Conservation (phyloP, 2,329 filamentous ascomycete species). For the Sporothrix phasma region DNA sequence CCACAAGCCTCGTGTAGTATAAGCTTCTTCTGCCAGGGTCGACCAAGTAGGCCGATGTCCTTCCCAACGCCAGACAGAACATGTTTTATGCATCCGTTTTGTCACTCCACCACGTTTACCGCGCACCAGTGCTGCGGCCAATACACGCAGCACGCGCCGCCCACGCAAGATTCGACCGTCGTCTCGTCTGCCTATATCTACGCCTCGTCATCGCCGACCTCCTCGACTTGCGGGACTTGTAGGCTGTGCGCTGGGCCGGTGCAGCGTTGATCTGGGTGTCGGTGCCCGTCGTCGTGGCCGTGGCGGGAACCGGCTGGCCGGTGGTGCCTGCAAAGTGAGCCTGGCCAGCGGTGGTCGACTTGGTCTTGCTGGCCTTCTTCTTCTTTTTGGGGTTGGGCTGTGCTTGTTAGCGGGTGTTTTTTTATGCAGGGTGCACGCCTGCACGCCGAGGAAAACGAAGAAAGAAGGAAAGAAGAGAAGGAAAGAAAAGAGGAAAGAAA, state of each 20-base stretch:
- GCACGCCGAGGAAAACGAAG: no score
- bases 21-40: background rate
- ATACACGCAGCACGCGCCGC: background rate
- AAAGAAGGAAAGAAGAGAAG: no score
- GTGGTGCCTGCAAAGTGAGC: conserved; percentile 42
- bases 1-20: background rate
- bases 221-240: conserved; percentile 34
- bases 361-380: conserved; percentile 40
- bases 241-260: conserved; percentile 30
- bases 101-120: background rate
- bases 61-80: background rate
- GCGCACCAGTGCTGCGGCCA: background rate
- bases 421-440: no score
- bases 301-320: conserved; percentile 42
- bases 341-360: conserved; percentile 27
- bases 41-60: background rate
- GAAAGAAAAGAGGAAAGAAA: no score
- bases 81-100: background rate
- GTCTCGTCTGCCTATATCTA: background rate
- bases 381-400: conserved; percentile 43
- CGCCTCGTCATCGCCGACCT: conserved; percentile 28
- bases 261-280: conserved; percentile 42
- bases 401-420: conserved; percentile 4
- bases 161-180: background rate
- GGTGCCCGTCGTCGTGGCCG: conserved; percentile 47